phyloP scores from a whole-genome alignment of 2,329 filamentous ascomycete genomes.

The Xylaria sp. region DNA sequence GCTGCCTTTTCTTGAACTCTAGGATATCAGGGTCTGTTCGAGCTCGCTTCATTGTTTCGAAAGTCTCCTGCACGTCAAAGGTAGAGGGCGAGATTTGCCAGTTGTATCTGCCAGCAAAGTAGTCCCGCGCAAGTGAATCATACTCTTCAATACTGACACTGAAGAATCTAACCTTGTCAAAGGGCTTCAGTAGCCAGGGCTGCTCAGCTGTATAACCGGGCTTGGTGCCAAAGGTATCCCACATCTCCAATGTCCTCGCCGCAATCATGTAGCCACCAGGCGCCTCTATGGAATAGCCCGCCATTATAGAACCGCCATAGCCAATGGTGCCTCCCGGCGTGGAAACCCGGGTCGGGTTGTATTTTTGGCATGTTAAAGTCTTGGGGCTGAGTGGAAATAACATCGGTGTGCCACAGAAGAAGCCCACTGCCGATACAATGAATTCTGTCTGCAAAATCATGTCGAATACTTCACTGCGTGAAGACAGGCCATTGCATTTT shows the following conservation, averaged over 20 bases:
- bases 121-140: slow-evolving; percentile 17
- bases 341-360: slow-evolving; percentile 51
- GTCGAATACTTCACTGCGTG: slow-evolving; percentile 50
- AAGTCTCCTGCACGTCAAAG: slow-evolving; percentile 5
- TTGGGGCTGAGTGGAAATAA: slow-evolving; percentile 47
- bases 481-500: slow-evolving; percentile 52
- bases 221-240: slow-evolving; percentile 51
- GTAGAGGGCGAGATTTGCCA: slow-evolving; percentile 17
- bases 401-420: slow-evolving; percentile 53
- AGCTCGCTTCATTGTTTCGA: not conserved
- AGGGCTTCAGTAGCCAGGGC: slow-evolving; percentile 54
- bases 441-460: slow-evolving; percentile 50
- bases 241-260: slow-evolving; percentile 49
- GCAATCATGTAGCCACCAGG: slow-evolving; percentile 56
- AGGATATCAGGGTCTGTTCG: slow-evolving; percentile 31
- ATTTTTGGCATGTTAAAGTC: slow-evolving; percentile 46
- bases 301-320: slow-evolving; percentile 51
- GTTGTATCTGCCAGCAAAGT: slow-evolving; percentile 19
- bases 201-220: slow-evolving; percentile 46
- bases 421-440: slow-evolving; percentile 51
- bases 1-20: slow-evolving; percentile 33
- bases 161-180: slow-evolving; percentile 52
- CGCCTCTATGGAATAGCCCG: slow-evolving; percentile 53
- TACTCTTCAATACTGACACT: slow-evolving; percentile 51
- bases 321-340: slow-evolving; percentile 54